Conservation (phyloP, 768 basidiomycete genomes). For the Naematelia aurantialba region DNA sequence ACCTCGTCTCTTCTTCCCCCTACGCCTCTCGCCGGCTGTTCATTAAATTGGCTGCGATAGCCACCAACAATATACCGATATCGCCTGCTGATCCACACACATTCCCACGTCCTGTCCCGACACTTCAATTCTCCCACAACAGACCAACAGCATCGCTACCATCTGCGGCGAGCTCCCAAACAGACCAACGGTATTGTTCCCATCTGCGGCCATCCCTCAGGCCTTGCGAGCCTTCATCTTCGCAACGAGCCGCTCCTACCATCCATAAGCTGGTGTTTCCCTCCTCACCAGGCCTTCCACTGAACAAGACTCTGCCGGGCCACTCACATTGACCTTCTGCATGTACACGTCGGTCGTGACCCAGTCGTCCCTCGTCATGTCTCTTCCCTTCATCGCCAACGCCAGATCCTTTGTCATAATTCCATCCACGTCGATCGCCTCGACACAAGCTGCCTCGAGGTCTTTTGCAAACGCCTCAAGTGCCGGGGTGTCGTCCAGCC, state of each 20-base stretch:
- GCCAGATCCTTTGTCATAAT: constrained; percentile 98
- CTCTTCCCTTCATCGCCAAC: constrained; percentile 84
- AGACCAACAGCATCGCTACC: neutral
- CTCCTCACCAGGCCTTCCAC: no score
- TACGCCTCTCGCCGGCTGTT: no score
- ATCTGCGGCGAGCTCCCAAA: neutral
- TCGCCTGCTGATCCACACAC: neutral
- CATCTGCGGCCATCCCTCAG: neutral
- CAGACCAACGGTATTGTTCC: neutral
- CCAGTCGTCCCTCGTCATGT: constrained; percentile 90
- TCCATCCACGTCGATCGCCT: constrained; percentile 83
- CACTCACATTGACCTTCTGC: constrained; percentile 77
- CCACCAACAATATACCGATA: no score
- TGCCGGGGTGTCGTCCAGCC: constrained; percentile 75
- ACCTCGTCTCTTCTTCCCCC: neutral
- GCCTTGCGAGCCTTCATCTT: constrained; percentile 21
- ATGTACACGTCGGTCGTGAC: constrained; percentile 91
- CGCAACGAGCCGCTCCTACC: constrained; percentile 28
- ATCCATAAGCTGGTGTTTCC: constrained; percentile 1
- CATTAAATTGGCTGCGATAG: no score
- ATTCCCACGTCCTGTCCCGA: neutral
- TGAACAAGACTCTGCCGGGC: no score
- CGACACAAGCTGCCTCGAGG: constrained; percentile 81
- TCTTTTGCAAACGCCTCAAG: constrained; percentile 70
- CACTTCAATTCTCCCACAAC: no score